phyloP scores from a whole-genome alignment of 441 rosid species.

The Arabidopsis hybrid region DNA sequence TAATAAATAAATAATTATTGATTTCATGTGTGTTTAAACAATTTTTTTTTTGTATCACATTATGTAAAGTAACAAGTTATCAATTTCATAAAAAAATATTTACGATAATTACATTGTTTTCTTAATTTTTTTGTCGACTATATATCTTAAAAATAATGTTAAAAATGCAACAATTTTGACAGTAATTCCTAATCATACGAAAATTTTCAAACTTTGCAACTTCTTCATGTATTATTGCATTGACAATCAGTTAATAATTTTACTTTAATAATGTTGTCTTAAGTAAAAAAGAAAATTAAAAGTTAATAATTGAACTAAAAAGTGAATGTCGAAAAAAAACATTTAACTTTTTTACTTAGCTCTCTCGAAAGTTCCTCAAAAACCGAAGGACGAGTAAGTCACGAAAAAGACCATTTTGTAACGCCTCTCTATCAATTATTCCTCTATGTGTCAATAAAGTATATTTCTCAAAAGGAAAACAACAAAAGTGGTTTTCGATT shows the following conservation, averaged over 20 bases:
- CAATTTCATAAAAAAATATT: no score
- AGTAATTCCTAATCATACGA: background rate
- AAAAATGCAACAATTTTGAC: background rate
- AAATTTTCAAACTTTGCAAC: background rate
- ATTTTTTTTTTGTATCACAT: no score
- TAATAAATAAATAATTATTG: no score
- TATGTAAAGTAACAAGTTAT: no score
- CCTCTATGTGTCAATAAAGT: conserved; percentile 31
- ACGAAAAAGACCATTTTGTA: background rate
- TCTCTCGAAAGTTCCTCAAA: conserved; percentile 32
- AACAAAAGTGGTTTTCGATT: conserved; percentile 42
- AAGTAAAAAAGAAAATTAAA: background rate
- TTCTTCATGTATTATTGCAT: background rate
- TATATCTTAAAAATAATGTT: background rate
- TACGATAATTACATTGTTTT: no score
- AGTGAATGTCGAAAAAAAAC: background rate
- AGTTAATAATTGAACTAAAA: conserved; percentile 13
- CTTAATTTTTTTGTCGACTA: no score
- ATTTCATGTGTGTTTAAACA: no score
- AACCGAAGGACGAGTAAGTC: conserved; percentile 18
- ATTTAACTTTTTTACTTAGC: background rate
- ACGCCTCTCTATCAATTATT: conserved; percentile 27
- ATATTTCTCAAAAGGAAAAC: conserved; percentile 15
- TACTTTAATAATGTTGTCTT: background rate
- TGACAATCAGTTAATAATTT: background rate